Evolutionary conservation across 169 alveolate genomes (phyloP).

Genomic region (Babesia caballi): DNA sequence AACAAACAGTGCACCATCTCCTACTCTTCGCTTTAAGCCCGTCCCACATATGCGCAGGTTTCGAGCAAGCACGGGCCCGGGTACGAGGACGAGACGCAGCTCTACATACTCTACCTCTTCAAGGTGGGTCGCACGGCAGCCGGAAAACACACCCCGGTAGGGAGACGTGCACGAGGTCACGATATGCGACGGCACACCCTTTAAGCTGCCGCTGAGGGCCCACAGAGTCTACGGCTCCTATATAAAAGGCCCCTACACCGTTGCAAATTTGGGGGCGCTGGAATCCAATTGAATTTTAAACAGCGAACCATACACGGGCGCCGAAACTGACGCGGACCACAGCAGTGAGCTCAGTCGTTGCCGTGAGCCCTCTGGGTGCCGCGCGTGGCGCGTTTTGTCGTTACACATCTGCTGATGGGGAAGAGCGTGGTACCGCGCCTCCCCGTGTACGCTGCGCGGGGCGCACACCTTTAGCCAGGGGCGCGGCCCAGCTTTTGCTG

Average conservation of each 20-base stretch:
- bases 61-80: not conserved
- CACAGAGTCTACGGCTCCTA: conserved; percentile 62
- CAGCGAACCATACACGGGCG: not conserved
- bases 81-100: conserved; percentile 40
- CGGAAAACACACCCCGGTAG: not conserved
- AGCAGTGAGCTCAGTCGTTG: not conserved
- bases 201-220: conserved; percentile 51
- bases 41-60: not conserved
- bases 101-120: conserved; percentile 54
- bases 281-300: not conserved
- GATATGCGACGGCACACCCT: conserved; percentile 26
- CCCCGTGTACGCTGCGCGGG: not conserved
- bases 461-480: not conserved
- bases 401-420: conserved; percentile 9
- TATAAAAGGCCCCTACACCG: conserved; percentile 59
- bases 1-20: too few species aligned
- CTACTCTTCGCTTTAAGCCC: too few species aligned
- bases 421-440: not conserved
- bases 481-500: not conserved
- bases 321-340: not conserved
- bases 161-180: conserved; percentile 65
- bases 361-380: not conserved
- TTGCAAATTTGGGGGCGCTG: conserved; percentile 30
- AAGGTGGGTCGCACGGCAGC: conserved; percentile 9
- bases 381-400: not conserved